Base-by-base conservation (phyloP, 352 stramenopile species). In the Phytophthora gonapodyides region DNA sequence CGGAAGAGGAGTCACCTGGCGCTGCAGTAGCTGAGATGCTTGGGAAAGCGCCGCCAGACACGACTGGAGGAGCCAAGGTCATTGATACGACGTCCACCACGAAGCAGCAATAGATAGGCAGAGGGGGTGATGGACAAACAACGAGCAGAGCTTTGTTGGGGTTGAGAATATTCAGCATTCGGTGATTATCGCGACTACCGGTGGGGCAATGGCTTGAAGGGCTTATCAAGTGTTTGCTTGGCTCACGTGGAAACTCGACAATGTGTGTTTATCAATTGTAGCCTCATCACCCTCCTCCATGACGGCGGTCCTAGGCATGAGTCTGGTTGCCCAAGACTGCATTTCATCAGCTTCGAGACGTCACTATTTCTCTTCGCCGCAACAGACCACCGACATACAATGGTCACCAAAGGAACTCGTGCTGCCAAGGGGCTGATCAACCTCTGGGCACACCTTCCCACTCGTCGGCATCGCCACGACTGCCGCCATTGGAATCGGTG, bases 381-480 rank as follows among this genome's bases (percentile, higher is more conserved):
- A 35, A 11, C 17, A 50, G 38, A 15, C 11, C 24, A 27, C 24
- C 24, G 38, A 44, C 38, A 21, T 31, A n/a, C 59, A 31, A 57
- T 57, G 38, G 55, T 53, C 11, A 13, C 50, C 50, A 65, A 66
- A 45, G 35, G 46, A 36, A 35, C 55, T 12, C 71, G 67, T 41
- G 43, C 67, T 19, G 36, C 34, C 48, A 69, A 77, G 53, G 52
- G 68, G 19, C 16, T 81, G 45, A 55, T 71, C 54, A 76, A 72
- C 38, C 72, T 78, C 50, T 76, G 71, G 71, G 69, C 47, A 67
- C 38, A 79, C 71, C 10, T 74, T 79, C 55, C 57, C 70, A 15
- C 45, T 58, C 1, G 37, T 30, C 8, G 19, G 24, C 7, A 30
- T 58, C 51, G 51, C 51, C 15, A n/a, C n/a, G 50, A 40, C 38